phyloP scores from a whole-genome alignment of 2,329 filamentous ascomycete genomes.

The Phoma herbarum region DNA sequence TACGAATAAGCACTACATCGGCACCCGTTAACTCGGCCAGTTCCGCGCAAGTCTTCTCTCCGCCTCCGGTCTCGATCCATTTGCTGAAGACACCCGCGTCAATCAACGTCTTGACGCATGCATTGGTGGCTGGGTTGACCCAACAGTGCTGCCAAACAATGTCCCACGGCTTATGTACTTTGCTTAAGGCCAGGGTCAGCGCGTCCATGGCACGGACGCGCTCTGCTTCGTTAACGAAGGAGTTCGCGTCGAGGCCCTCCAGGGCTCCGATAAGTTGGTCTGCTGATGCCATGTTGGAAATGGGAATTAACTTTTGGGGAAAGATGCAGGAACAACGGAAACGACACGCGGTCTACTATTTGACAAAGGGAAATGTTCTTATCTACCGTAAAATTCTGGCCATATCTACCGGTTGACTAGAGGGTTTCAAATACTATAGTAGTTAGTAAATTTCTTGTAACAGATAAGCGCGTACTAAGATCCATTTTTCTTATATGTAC shows the following conservation, averaged over 20 bases:
- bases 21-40: slow-evolving; percentile 18
- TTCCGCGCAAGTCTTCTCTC: slow-evolving; percentile 21
- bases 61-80: slow-evolving; percentile 21
- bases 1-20: slow-evolving; percentile 23
- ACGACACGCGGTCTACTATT: slow-evolving; percentile 11
- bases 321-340: slow-evolving; percentile 12
- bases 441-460: slow-evolving; percentile 19
- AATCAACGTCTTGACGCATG: slow-evolving; percentile 24
- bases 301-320: slow-evolving; percentile 7
- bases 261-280: slow-evolving; percentile 21
- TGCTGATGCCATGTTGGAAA: slow-evolving; percentile 20
- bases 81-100: slow-evolving; percentile 22
- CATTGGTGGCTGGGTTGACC: slow-evolving; percentile 22
- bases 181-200: slow-evolving; percentile 22
- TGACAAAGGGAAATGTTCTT: slow-evolving; percentile 16
- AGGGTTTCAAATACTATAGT: slow-evolving; percentile 12
- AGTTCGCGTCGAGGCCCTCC: slow-evolving; percentile 16
- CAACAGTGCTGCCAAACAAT: slow-evolving; percentile 24
- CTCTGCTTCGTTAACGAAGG: slow-evolving; percentile 20
- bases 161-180: slow-evolving; percentile 22
- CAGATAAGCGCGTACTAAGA: slow-evolving; percentile 18
- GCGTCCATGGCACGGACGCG: slow-evolving; percentile 20
- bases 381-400: slow-evolving; percentile 10
- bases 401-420: slow-evolving; percentile 10
- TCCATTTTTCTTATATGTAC: slow-evolving; percentile 14